phyloP scores from a whole-genome alignment of 768 basidiomycete genomes.

The Roridomyces roridus region DNA sequence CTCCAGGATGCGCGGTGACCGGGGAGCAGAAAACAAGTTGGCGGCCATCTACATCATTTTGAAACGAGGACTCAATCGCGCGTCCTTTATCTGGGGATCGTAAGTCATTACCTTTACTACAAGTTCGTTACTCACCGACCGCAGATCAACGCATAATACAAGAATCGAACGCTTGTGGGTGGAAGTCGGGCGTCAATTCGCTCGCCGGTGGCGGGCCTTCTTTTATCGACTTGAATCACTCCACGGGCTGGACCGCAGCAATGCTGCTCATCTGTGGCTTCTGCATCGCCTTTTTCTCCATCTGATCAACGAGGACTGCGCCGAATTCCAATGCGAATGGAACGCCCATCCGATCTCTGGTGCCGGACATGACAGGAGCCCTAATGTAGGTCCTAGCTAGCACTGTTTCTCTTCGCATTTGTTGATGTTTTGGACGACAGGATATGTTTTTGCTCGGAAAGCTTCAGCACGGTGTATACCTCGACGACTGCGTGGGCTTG shows the following conservation, averaged over 20 bases:
- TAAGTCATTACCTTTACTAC: neutral
- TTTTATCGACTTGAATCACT: conserved; percentile 11
- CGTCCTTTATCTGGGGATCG: conserved; percentile 14
- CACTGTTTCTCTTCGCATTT: neutral
- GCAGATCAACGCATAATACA: conserved; percentile 5
- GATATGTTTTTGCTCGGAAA: conserved; percentile 10
- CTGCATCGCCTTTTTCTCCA: conserved; percentile 9
- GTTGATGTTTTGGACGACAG: neutral
- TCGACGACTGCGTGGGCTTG: conserved; percentile 11
- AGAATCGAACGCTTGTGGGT: conserved; percentile 15
- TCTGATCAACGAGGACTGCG: conserved; percentile 8
- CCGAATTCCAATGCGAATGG: conserved; percentile 23
- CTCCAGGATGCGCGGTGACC: conserved; percentile 27
- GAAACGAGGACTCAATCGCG: conserved; percentile 23
- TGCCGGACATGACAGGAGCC: conserved; percentile 18
- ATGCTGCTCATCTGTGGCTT: conserved; percentile 11
- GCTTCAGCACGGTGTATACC: conserved; percentile 4
- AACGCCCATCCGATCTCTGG: conserved; percentile 30
- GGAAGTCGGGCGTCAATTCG: conserved; percentile 19
- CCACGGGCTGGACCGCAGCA: conserved; percentile 1
- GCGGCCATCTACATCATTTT: conserved; percentile 32
- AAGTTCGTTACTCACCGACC: neutral
- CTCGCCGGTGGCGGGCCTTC: conserved; percentile 11
- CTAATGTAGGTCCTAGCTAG: neutral
- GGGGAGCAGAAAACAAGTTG: conserved; percentile 30